Base-by-base conservation (phyloP, 306 rosid genomes). In the Albizia julibrissin region DNA sequence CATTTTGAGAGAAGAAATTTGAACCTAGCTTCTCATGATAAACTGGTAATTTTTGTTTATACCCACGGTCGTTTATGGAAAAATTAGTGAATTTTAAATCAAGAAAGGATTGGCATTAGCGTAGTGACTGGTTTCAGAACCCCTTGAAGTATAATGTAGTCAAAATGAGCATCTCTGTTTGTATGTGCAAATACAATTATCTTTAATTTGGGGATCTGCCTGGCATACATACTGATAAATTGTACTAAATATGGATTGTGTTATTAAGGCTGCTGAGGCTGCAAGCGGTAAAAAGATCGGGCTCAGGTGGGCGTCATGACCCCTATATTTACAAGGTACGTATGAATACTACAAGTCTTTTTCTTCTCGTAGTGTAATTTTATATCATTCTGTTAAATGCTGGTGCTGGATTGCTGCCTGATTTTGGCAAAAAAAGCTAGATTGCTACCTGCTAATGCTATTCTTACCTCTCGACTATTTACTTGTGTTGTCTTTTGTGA, bases 221-320 rank as follows among this genome's bases (percentile, higher is more conserved):
- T 74, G 72, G 69, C 74, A 47, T 62, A 3, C 46, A 9, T 33
- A 46, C 74, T 72, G 61, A 33, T 79, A 50, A 54, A 19, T 3
- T 29, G 29, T 67, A 6, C 62, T 9, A 13, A 13, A 62, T 22
- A 22, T 44, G 52, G 39, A 71, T 44, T 75, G 34, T 64, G 67
- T 37, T 6, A 37, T 77, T 84, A 86, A 87, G 94, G 89, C 79
- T 91, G 82, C 56, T 91, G 69, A 89, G 65, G 87, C 70, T 77
- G 84, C 87, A 87, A 46, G 90, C 86, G 9, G 92, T 91, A 80
- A 87, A 84, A 81, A 87, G 94, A 89, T 72, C 91, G 29, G 94
- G 94, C 40, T 87, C 91, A 1, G 94, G 94, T 3, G 94, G 94
- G 76, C 92, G 94, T 62, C 91, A 84, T 0, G 92, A 89, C 80